Evolutionary conservation across 306 rosid species (phyloP).

Genomic region (Cicer pinnatifidum): DNA sequence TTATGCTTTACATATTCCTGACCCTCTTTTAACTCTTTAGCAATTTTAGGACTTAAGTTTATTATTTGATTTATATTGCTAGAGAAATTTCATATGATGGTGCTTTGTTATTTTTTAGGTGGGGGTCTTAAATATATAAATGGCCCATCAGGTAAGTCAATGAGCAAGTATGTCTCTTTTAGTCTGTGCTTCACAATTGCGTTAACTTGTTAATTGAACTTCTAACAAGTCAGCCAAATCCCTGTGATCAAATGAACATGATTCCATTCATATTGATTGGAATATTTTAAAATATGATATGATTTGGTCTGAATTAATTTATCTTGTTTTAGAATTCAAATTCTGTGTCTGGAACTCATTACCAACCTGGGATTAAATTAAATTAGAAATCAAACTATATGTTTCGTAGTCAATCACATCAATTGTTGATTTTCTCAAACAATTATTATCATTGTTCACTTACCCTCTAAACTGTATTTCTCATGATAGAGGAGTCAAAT

Average conservation of each 20-base stretch:
- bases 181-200: constrained; percentile 4
- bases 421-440: not conserved
- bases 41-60: constrained; percentile 13
- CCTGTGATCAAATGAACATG: not conserved
- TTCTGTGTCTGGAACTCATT: not conserved
- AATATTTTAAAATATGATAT: not conserved
- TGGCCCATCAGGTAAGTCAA: constrained; percentile 38
- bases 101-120: constrained; percentile 36
- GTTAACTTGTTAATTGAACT: constrained; percentile 14
- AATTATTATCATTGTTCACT: not conserved
- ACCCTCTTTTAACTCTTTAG: not conserved
- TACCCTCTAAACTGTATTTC: not conserved
- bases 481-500: not conserved
- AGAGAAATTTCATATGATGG: constrained; percentile 29
- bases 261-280: constrained; percentile 6
- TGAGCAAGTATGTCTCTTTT: constrained; percentile 32
- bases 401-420: not conserved
- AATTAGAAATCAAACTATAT: too few relatives aligned
- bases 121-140: constrained; percentile 33
- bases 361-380: not conserved
- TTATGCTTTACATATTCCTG: not conserved
- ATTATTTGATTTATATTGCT: constrained; percentile 20
- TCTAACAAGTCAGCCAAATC: constrained; percentile 11
- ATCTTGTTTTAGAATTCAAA: not conserved
- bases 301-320: not conserved